Evolutionary conservation across 2,329 filamentous ascomycete genomes (phyloP), one percentile per base, ranked within the genome.

Genomic region (Emergomyces africanus): DNA sequence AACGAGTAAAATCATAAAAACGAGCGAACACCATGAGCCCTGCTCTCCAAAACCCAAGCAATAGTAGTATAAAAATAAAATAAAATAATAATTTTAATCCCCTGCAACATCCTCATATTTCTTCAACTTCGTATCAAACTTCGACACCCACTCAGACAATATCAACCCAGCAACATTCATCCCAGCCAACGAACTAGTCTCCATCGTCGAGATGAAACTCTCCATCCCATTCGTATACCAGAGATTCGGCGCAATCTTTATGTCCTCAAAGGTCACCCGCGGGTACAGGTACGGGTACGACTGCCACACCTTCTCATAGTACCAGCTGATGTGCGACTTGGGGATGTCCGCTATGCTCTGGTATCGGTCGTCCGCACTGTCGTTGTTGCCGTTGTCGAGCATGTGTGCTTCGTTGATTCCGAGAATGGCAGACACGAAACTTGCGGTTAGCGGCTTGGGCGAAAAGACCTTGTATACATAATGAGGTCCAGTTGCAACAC

Each of bases 121-220:
- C 57, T 62, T 63, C 57, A 63, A 30, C 58, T 62, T 64, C 18
- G 60, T 53, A 35, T 61, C 57, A 56, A 63, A 61, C 58, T 64
- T 56, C 18, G 59, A 57, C 15, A 59, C 61, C 59, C 63, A 63
- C 42, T 63, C 77, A 57, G 81, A 80, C 68, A 71, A 68, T 54
- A 83, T 83, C 63, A 83, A 79, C 59, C 78, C 77, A 18, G 77
- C 78, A 58, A 81, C 77, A 61, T 85, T 85, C 69, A 72, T 78
- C 5, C 94, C 94, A 84, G 94, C 94, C 65, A 97, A 73, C 1
- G 89, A 88, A 70, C 86, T 96, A 6, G 94, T 96, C 78, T 99
- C 94, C 94, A 99, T 97, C 0, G 90, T 96, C 10, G 88, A 94
- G 65, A 97, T 95, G 70, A 99, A 96, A 65, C 87, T 87, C 74